Base-by-base conservation (phyloP, 1,139 yeast genomes). In the Eremothecium sinecaudum region DNA sequence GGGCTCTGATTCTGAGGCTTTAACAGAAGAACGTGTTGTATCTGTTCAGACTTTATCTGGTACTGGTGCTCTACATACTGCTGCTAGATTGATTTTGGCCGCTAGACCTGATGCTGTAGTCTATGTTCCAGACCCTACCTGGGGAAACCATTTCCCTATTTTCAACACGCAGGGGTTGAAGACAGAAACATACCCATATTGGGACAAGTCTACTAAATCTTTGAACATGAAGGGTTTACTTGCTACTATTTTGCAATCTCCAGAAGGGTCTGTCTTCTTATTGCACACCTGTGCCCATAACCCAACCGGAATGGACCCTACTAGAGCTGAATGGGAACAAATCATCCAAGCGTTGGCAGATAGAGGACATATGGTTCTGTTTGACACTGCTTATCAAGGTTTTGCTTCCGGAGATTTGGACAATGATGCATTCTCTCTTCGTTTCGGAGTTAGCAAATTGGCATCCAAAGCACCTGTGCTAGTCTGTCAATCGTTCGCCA, bases 371-470 rank as follows among this genome's bases (percentile, higher is more conserved):
- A 73, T 83, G 59, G 93, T 93, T 34, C 64, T 87, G 56, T 83
- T 90, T 52, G 98, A 90, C 64, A 79, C 83, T 67, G 97, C 98
- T 16, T 90, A 90, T 69, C 97, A 87, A 66, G 96, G 98, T 9
- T 90, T 90, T 55, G 94, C 97, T 19, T 74, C 92, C 27, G 98
- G 98, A 41, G 77, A 81, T 53, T 69, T 83, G 48, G 79, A 71
- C 43, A 67, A 71, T 46, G 98, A 90, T 53, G 92, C 94, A 12
- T 83, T 71, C 64, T 87, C 96, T 11, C 78, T 90, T 33, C 75
- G 95, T 53, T 67, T 73, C 54, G 94, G 94, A 47, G 74, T 83
- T 37, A 70, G 76, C 48, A 66, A 68, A 39, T 44, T 61, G 36
- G 41, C 48, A 5, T 45, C 45, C 10, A 48, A 51, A 8, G 37